Evolutionary conservation across 108 stramenopile species (phyloP), one percentile per base, ranked within the genome.

Genomic region (Nitzschia sp.): DNA sequence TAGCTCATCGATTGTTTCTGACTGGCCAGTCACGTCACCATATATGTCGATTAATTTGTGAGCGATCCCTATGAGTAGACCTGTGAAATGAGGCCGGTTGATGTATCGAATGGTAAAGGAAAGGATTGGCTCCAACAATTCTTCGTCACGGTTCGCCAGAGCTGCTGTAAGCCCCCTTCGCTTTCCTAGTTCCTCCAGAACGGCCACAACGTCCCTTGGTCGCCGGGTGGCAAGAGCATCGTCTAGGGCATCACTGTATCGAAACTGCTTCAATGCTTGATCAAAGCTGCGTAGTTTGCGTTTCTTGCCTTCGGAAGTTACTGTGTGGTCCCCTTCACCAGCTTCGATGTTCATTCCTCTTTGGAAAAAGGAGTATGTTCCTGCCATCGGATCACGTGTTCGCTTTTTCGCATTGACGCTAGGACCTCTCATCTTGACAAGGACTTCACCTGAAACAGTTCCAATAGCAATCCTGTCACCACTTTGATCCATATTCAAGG

Each of bases 221-320:
- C 91, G 77, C 17, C 90, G 74, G 8, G 88, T 77, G 8, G 63
- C 77, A 45, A 96, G 64, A 4, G 87, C 95, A 53, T 87, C 82
- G 54, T 96, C 93, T 33, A 96, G 70, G 8, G 95, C 95, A 71
- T 93, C 91, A 13, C 85, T 87, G 68, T 94, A 96, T n/a, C 89
- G 80, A 76, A 96, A 96, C 73, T 92, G 78, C 60, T 87, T 89
- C 21, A 94, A 56, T 29, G 85, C 63, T 21, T 67, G 23, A 78
- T 96, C 92, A 68, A 84, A 96, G 23, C 83, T 75, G 33, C 81
- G 69, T 13, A 94, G 67, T 57, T 90, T 92, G 30, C 77, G 70
- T 60, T 88, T 87, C 52, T 84, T 75, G 26, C 70, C 80, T 45
- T 62, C 53, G 15, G 25, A 33, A 32, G 50, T 66, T 50, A 87